Base-by-base conservation (phyloP, 2,329 filamentous ascomycete genomes). In the Volutella citrinella region DNA sequence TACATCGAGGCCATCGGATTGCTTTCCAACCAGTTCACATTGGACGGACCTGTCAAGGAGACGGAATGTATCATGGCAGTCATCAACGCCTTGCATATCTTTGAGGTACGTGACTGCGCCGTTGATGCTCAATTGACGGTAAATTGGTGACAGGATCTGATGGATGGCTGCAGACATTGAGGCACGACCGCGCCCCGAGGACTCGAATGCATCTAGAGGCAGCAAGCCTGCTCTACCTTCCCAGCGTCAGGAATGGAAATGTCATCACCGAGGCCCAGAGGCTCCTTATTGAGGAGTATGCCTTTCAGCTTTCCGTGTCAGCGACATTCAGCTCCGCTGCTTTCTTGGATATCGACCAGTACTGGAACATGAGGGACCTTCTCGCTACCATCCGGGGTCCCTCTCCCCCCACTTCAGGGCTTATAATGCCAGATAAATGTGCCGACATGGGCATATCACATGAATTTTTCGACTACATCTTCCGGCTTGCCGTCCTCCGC, bases 401-500 rank as follows among this genome's bases (percentile, higher is more conserved):
- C 7, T 10, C 12, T 14, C 17, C n/a, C n/a, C n/a, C n/a, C n/a
- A n/a, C n/a, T n/a, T n/a, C 10, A 27, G 25, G 18, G 25, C 25
- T 16, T 14, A 27, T 27, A 16, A 30, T 13, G 16, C 22, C 18
- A 19, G 28, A 14, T 14, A 19, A 30, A 13, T 30, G 20, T 30
- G 28, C 28, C 13, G 28, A 30, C 18, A 30, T 30, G 28, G 28
- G 28, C 17, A 30, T 30, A 18, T 30, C 16, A 14, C 28, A 30
- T 13, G 28, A 20, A 10, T 21, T 30, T 19, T 30, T 30, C 28
- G 28, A 30, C 28, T 21, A 30, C 28, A 30, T 30, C 28, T 30
- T 30, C 18, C 28, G 28, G 9, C 18, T 30, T n/a, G 20, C 28
- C 10, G 20, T 20, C 16, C 12, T 30, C 20, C 15, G 28, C 6